Evolutionary conservation across 805 yeast genomes (phyloP), one percentile per base, ranked within the genome.

Genomic region (Wickerhamiella bombiphila): DNA sequence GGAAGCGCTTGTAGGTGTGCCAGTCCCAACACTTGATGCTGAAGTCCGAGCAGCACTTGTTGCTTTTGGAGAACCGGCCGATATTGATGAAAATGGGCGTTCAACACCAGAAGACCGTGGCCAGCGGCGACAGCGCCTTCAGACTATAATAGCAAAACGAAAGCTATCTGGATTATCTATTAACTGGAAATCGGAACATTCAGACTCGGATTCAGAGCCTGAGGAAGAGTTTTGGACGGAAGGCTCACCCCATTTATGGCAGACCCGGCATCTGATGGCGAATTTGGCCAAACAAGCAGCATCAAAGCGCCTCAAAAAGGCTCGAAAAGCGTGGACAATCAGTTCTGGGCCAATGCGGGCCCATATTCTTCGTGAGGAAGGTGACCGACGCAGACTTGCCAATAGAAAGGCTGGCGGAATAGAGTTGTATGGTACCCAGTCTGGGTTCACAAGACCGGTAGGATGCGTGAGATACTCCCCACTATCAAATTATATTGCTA

Each of bases 361-460:
- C 13, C 13, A 30, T 13, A 30, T 17, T 32, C 54, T 67, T 32
- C 54, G 63, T 3, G 59, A 63, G 35, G 61, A 58, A 11, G 63
- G 78, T 15, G 57, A 60, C 16, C 57, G 57, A 36, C 58, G 86
- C 38, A 59, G 85, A 40, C 36, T 37, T 0, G 48, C 68, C 18
- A 63, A 63, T 39, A 34, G 49, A 0, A 40, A 49, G 2, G 51
- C 70, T 15, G 46, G 54, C 8, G 47, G 48, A 6, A 57, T 64
- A 22, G 70, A 68, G 24, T 55, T 76, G 3, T 49, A 52, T 22
- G 94, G 91, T 0, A 69, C 94, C 0, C 93, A 85, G 51, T 57
- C 79, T 15, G 70, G 76, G 2, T 74, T 80, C 15, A 64, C 68
- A 3, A 61, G 95, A 41, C 82, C 93, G 4, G 65, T 80, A 0